Base-by-base conservation (phyloP, 352 stramenopile species). In the Pythium insidiosum region DNA sequence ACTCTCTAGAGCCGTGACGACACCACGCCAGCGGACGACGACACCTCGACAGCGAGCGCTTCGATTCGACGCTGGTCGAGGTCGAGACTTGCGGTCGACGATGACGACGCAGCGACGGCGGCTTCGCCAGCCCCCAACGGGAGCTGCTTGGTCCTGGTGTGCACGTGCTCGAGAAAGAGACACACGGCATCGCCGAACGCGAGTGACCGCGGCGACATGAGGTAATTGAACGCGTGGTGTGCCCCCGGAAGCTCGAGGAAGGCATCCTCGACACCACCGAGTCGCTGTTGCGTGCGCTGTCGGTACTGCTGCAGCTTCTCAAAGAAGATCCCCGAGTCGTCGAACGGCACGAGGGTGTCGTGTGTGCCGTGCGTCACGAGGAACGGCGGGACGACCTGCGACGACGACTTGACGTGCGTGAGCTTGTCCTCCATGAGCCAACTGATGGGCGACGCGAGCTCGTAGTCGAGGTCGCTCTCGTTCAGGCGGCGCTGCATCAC, bases 401-500 rank as follows among this genome's bases (percentile, higher is more conserved):
- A n/a, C 6, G 31, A 45, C 4, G 61, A 57, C 21, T 61, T 52
- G 2, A 35, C 35, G 2, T 62, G 43, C 0, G 22, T 2, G 7
- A 44, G 34, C 13, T 43, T 66, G 31, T 68, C 53, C 16, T 75
- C 61, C 13, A 68, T 58, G 12, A 88, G 44, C 63, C 71, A 81
- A 19, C 56, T 65, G 34, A 86, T 52, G 0, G 76, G 71, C 6
- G 76, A 88, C 19, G 76, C 76, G 21, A 64, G 50, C 11, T 84
- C 71, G 39, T 77, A 88, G 15, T 59, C 45, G 22, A 61, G 49
- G 16, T 76, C 53, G 29, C 29, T 61, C 24, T 78, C 50, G 25
- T 73, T 78, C 40, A 80, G 79, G n/a, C n/a, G n/a, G n/a, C n/a
- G n/a, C 42, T 87, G 74, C 61, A 86, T 84, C 25, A 88, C 57